Evolutionary conservation across 2,329 filamentous ascomycete genomes (phyloP).

Genomic region (Penicillium griseofulvum): DNA sequence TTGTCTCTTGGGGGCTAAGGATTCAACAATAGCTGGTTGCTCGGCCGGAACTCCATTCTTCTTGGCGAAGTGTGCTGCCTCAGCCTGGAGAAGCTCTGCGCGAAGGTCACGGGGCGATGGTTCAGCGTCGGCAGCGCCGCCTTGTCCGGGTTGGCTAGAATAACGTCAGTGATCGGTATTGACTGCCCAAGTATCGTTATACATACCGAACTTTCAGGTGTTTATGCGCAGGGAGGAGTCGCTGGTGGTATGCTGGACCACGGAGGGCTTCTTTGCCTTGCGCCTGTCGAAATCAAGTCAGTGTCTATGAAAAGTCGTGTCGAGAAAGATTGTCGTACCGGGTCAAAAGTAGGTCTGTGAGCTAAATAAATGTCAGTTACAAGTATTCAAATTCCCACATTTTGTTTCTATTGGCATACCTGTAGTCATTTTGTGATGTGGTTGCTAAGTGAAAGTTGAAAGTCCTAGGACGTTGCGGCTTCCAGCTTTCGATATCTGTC

Average conservation of each 20-base stretch:
- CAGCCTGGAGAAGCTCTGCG: constrained; percentile 83
- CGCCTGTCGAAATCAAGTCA: constrained; percentile 54
- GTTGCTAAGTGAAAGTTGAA: neutral
- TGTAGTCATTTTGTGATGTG: constrained; percentile 40
- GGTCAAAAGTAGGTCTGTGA: constrained; percentile 92
- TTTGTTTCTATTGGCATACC: constrained; percentile 27
- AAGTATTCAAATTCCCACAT: neutral
- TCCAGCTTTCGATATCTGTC: neutral
- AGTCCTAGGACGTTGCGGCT: neutral
- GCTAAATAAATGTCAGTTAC: constrained; percentile 46
- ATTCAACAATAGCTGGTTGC: constrained; percentile 40
- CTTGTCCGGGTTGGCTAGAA: constrained; percentile 76
- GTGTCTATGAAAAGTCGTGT: constrained; percentile 23
- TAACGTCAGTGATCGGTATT: constrained; percentile 15
- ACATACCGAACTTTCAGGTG: constrained; percentile 79
- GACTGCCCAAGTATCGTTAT: neutral
- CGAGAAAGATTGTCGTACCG: constrained; percentile 53
- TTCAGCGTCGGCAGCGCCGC: constrained; percentile 69
- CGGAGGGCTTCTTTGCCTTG: constrained; percentile 91
- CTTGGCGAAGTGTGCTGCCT: constrained; percentile 84
- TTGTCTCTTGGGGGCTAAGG: constrained; percentile 61
- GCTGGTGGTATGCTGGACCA: constrained; percentile 92
- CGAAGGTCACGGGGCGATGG: constrained; percentile 68
- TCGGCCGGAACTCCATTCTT: constrained; percentile 63
- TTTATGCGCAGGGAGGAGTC: constrained; percentile 89